phyloP scores from a whole-genome alignment of 495 filamentous ascomycete genomes.

The Clavariopsis aquatica region DNA sequence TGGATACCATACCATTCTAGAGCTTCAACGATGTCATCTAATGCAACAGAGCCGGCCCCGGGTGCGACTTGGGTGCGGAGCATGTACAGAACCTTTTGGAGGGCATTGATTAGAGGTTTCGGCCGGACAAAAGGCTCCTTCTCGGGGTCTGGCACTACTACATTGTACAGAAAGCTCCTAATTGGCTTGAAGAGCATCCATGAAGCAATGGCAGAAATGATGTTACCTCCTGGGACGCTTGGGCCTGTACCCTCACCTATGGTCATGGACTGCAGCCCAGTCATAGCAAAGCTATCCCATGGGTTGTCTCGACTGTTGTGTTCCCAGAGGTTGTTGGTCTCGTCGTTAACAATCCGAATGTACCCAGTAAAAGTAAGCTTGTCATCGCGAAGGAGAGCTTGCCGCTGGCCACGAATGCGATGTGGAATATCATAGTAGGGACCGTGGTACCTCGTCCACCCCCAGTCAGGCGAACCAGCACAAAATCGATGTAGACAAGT shows the following conservation, averaged over 20 bases:
- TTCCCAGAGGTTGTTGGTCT: slow-evolving; percentile 65
- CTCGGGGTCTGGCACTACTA: slow-evolving; percentile 54
- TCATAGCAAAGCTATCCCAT: slow-evolving; percentile 55
- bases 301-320: slow-evolving; percentile 46
- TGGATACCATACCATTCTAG: slow-evolving; percentile 45
- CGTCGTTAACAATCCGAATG: slow-evolving; percentile 63
- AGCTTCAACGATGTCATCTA: slow-evolving; percentile 37
- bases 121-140: slow-evolving; percentile 53
- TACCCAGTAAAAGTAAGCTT: slow-evolving; percentile 65
- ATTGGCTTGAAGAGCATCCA: slow-evolving; percentile 64
- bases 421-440: slow-evolving; percentile 61
- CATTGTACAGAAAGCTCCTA: slow-evolving; percentile 55
- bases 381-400: slow-evolving; percentile 64
- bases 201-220: slow-evolving; percentile 49
- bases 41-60: slow-evolving; percentile 21
- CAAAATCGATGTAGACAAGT: slow-evolving; percentile 63
- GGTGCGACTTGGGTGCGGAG: slow-evolving; percentile 36
- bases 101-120: slow-evolving; percentile 45
- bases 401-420: slow-evolving; percentile 60
- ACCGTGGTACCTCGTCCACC: slow-evolving; percentile 66
- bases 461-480: slow-evolving; percentile 62
- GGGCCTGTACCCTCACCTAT: slow-evolving; percentile 47
- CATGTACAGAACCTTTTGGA: slow-evolving; percentile 41
- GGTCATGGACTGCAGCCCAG: slow-evolving; percentile 59
- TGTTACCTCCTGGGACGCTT: slow-evolving; percentile 49